Conservation (phyloP, 768 basidiomycete species). For the Kockovaella imperatae region DNA sequence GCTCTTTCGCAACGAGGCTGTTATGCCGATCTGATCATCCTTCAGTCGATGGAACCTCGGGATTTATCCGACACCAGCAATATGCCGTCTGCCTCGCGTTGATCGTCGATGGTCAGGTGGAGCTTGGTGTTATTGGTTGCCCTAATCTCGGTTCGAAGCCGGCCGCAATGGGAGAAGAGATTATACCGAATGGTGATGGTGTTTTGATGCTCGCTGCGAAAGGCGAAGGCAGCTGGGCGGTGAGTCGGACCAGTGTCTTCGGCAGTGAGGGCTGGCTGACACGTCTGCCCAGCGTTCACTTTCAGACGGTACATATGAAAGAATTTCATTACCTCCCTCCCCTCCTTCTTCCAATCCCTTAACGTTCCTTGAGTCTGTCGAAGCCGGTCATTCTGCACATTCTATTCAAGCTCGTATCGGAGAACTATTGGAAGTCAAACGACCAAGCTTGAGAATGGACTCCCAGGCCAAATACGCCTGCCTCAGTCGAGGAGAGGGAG, state of each 20-base stretch:
- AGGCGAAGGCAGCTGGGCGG: constrained; percentile 58
- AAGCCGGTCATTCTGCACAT: constrained; percentile 85
- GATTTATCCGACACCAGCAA: constrained; percentile 84
- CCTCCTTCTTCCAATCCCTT: constrained; percentile 50
- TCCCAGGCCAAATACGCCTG: constrained; percentile 91
- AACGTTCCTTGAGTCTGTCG: constrained; percentile 79
- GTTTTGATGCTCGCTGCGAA: constrained; percentile 79
- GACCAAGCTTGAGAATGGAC: constrained; percentile 74
- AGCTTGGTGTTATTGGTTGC: constrained; percentile 82
- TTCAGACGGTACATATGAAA: constrained; percentile 49
- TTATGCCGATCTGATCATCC: no score
- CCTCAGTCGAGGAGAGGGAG: constrained; percentile 77
- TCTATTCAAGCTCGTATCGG: constrained; percentile 71
- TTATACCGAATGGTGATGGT: constrained; percentile 51
- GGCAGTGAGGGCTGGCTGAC: no score
- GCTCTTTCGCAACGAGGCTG: background rate
- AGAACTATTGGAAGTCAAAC: constrained; percentile 57
- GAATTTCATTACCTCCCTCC: constrained; percentile 50
- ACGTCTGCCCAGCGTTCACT: constrained; percentile 51
- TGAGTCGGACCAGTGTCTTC: constrained; percentile 9
- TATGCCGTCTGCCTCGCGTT: constrained; percentile 87
- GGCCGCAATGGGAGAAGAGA: constrained; percentile 52
- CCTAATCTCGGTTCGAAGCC: constrained; percentile 65
- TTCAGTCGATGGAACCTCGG: constrained; percentile 85
- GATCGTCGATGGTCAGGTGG: constrained; percentile 66